A percentile compares a stretch with the other conserved stretches of the same genome.
Evolutionary conservation across 345 rosid genomes (phyloP).

Genomic region (Brassica nigra): DNA sequence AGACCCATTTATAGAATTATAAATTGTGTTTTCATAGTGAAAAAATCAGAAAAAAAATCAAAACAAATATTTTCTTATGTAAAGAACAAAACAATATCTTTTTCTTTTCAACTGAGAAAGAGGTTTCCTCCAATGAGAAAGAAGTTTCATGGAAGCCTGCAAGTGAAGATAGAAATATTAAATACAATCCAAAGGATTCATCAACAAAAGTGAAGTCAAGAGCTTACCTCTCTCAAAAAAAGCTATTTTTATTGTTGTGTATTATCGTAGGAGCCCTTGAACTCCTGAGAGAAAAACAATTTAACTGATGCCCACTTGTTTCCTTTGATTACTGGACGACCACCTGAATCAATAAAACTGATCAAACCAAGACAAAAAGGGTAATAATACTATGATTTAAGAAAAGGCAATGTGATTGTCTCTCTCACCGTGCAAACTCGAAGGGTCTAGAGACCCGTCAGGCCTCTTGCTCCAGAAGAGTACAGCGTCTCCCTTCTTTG

Average conservation of each 20-base stretch:
- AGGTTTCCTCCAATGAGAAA: neutral
- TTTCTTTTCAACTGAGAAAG: neutral
- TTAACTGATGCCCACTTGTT: constrained; percentile 95
- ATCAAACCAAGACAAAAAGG: neutral
- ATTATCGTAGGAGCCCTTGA: constrained; percentile 30
- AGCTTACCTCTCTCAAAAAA: constrained; percentile 8
- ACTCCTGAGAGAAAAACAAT: constrained; percentile 69
- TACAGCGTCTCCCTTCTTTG: constrained; percentile 87
- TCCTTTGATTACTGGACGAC: constrained; percentile 84
- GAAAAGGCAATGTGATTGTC: constrained; percentile 8
- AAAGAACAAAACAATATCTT: neutral
- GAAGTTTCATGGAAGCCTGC: constrained; percentile 3
- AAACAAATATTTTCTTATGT: neutral
- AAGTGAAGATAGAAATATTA: neutral
- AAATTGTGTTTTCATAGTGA: neutral
- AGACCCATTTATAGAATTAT: neutral
- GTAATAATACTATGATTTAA: neutral
- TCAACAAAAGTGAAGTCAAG: neutral
- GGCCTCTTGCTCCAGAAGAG: constrained; percentile 93
- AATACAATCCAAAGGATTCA: constrained; percentile 1
- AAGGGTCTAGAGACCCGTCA: constrained; percentile 69
- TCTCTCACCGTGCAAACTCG: constrained; percentile 73
- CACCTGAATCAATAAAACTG: constrained; percentile 49
- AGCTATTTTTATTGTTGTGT: neutral
- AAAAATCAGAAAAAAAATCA: neutral